Base-by-base conservation (phyloP, 2,329 filamentous ascomycete genomes). In the Pseudomassariella vexata region DNA sequence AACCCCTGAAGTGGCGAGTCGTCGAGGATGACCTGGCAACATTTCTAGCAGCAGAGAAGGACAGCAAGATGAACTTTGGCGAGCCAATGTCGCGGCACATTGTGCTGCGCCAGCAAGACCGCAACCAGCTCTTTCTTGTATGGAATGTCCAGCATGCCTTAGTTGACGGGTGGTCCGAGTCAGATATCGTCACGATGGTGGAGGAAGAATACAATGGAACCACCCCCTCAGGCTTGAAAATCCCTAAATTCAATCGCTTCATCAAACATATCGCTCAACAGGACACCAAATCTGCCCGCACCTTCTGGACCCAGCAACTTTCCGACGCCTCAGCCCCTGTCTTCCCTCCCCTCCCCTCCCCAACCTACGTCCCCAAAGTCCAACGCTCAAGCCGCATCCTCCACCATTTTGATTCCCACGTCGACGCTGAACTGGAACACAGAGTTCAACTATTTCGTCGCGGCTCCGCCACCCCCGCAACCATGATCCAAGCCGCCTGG, bases 211-310 rank as follows among this genome's bases (percentile, higher is more conserved):
- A 24, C 18, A 9, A 6, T 3, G 29, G 29, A 32, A 9, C 9
- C 14, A 18, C 26, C 10, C 5, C 6, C 7, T 17, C 19, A 4
- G 5, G 5, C 10, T 8, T 14, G 5, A 16, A 7, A 17, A 23
- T 24, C 14, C 29, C 29, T 9, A n/a, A n/a, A n/a, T 24, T 32
- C 21, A 32, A 23, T 16, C 19, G 29, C 12, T 32, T 32, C 15
- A 32, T 32, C 14, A 6, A 17, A 9, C 24, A 14, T 16, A 3
- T 32, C 11, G 20, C 9, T 8, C 17, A 23, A 3, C 19, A 24
- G 12, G 4, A 17, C 10, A 14, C 5, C 19, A 2, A 5, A 14
- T 5, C 11, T 7, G 10, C 6, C 17, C 14, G 24, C 10, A 17
- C 9, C 11, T 32, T 15, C 15, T 32, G 29, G 29, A 32, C 17